Evolutionary conservation across 1,139 yeast genomes (phyloP), one percentile per base, ranked within the genome.

Genomic region (Taphrina communis): DNA sequence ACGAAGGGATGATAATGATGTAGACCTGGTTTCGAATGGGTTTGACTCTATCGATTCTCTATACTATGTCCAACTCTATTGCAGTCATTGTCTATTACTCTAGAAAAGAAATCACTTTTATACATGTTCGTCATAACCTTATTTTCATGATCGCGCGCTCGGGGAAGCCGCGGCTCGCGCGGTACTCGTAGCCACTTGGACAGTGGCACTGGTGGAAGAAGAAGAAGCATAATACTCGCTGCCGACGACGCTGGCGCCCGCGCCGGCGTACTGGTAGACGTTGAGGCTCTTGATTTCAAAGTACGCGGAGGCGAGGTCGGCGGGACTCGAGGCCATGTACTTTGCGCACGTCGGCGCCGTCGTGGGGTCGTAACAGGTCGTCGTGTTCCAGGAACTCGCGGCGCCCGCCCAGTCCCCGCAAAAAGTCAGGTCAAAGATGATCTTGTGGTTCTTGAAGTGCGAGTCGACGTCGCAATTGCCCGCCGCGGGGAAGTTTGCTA

Each of bases 361-460:
- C 14, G n/a, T 12, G 2, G 41, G 14, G 19, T 51, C 57, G 11
- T 65, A 60, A 46, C 71, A 65, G 11, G 60, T 59, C 21, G 57
- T 19, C 11, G 56, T 38, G 42, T 36, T 50, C 39, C 52, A 51
- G 9, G 53, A 36, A 21, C 52, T 41, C 9, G 62, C 52, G 19
- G 51, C 51, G 6, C 69, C 69, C 5, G 71, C 71, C 71, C 71
- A 69, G 41, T 69, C 71, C 21, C 71, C 71, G 50, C 71, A 69
- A 35, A 69, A 50, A 11, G 50, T 56, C 38, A 61, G 48, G 56
- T 69, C 65, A 51, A 69, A 59, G 42, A 69, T 42, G 50, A 66
- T 53, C 4, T 51, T 55, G 31, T 69, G 71, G 39, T 58, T 38
- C 19, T 38, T 12, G 50, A 69, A 69, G 44, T 39, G 46, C 56